These are phyloP conservation scores for Musa beccarii DNA, from an alignment of 176 grass and related monocot genomes.

Conservation along the genomic window DNA sequence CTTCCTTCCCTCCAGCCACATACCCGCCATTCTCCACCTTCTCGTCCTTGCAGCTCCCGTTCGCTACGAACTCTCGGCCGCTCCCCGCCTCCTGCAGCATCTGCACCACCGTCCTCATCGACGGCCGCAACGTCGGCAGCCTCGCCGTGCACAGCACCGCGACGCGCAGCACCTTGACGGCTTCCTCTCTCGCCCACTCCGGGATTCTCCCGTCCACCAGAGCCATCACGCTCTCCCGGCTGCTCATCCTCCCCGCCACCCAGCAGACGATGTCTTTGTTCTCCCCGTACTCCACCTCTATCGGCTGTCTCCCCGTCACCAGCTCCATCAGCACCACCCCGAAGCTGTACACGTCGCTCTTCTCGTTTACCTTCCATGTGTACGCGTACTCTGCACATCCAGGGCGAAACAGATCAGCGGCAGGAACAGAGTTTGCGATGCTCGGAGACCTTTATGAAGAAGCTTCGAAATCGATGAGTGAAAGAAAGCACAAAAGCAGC, in stretches of 20 bases:
- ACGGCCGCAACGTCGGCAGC: constrained; percentile 56
- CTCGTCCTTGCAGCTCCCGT: not conserved
- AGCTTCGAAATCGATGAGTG: too few relatives aligned
- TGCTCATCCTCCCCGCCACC: constrained; percentile 28
- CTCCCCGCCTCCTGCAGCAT: constrained; percentile 65
- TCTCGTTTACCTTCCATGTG: constrained; percentile 62
- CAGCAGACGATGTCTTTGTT: constrained; percentile 75
- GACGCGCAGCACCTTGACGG: constrained; percentile 39
- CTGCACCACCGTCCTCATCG: constrained; percentile 83
- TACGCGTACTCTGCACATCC: constrained; percentile 57
- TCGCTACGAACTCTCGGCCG: not conserved
- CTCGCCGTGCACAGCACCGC: constrained; percentile 60
- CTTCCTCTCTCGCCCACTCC: constrained; percentile 50
- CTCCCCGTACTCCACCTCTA: constrained; percentile 67
- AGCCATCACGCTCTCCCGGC: constrained; percentile 25
- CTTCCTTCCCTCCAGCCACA: not conserved
- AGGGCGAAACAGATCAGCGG: too few relatives aligned
- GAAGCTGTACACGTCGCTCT: constrained; percentile 91
- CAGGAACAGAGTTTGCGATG: too few relatives aligned
- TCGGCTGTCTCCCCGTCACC: constrained; percentile 51
- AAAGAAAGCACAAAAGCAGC: too few relatives aligned
- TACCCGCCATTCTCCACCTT: not conserved
- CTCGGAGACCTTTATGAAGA: too few relatives aligned
- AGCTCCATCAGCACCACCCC: constrained; percentile 83
- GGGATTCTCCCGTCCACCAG: constrained; percentile 37